Base-by-base conservation (phyloP, 2,329 filamentous ascomycete species). In the Fusarium anguioides region DNA sequence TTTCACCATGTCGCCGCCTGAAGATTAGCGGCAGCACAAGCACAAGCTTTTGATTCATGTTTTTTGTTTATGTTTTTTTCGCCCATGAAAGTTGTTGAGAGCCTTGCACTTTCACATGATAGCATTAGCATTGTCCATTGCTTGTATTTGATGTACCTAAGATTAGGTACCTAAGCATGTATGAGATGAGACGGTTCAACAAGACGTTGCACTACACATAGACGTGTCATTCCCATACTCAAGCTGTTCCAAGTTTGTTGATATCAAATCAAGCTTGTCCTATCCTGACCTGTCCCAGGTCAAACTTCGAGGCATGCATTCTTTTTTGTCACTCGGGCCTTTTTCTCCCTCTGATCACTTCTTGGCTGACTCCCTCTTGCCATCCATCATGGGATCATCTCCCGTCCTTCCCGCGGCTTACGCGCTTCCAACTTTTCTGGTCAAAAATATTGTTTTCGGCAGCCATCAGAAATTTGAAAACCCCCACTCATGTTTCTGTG, bases 1-100 rank as follows among this genome's bases (percentile, higher is more conserved):
- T 66, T 69, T 68, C 53, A n/a, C 56, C 51, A 35, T 40, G 41
- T 35, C 33, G 42, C 42, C 47, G 47, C 55, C 44, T 60, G 26
- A 20, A 60, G 56, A 51, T 31, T 52, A 45, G 49, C 49, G 39
- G 39, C 39, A 29, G 46, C 45, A 35, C 23, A 39, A 44, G 23
- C 47, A 33, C 37, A 36, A 29, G 37, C 24, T 12, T 27, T 21
- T 24, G 23, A 29, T 46, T 48, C 20, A 51, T 44, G 41, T 45
- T 26, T 23, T 31, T 21, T 26, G 24, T 36, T 39, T 21, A 24
- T 29, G 37, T 53, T 60, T 63, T 49, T 66, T 29, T 59, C 61
- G 61, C 49, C 62, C 35, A 35, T 64, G 51, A 58, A 64, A 63
- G 36, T 66, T 66, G 64, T 67, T 66, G 64, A 67, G 63, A 31